These are phyloP conservation scores for Deinandra increscens DNA, from an alignment of 129 eudicot species.

Conservation along the genomic window DNA sequence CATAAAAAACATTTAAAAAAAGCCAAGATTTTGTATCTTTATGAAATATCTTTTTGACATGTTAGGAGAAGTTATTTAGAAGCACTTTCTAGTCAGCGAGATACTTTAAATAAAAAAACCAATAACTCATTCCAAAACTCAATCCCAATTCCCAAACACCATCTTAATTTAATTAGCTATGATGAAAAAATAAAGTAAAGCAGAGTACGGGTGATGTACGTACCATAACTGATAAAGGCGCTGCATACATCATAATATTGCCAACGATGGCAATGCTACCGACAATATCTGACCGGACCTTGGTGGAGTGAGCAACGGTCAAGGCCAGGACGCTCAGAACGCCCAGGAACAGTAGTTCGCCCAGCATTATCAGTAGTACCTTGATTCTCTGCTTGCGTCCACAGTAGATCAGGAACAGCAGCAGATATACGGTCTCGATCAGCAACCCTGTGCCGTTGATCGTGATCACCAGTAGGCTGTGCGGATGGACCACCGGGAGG, in stretches of 20 bases:
- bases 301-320: constrained; percentile 48
- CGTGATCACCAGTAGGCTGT: constrained; percentile 42
- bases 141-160: too few species aligned
- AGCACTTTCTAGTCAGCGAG: too few species aligned
- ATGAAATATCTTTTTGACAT: too few species aligned
- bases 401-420: constrained; percentile 50
- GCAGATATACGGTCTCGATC: constrained; percentile 59
- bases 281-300: constrained; percentile 48
- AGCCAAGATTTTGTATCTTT: too few species aligned
- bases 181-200: background rate
- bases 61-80: too few species aligned
- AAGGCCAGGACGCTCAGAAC: constrained; percentile 37
- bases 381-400: constrained; percentile 41
- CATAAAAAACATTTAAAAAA: too few species aligned
- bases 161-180: too few species aligned
- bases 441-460: constrained; percentile 64
- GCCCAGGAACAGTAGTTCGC: constrained; percentile 47
- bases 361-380: constrained; percentile 33
- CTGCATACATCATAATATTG: constrained; percentile 73
- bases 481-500: constrained; percentile 74
- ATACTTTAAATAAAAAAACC: too few species aligned
- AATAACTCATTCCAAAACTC: too few species aligned
- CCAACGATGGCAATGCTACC: constrained; percentile 64
- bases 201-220: background rate
- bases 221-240: constrained; percentile 92